Conservation (phyloP, 1,284 basidiomycete species). For the Melampsora occidentalis region DNA sequence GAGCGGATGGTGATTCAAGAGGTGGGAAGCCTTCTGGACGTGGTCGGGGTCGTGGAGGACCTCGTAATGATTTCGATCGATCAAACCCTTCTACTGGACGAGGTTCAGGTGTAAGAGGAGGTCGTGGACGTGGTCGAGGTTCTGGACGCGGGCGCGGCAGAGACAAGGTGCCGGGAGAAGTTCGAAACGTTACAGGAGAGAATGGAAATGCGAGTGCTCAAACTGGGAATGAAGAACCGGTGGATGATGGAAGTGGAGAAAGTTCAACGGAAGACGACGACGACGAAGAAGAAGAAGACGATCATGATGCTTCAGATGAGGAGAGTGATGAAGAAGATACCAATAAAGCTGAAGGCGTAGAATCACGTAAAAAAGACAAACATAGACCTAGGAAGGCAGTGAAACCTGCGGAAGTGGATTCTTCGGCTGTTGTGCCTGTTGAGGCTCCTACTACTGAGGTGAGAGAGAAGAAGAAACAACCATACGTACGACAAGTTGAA, state of each 20-base stretch:
- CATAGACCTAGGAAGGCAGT: neutral
- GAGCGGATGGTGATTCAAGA: neutral
- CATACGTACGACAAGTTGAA: slow-evolving; percentile 39
- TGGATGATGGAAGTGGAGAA: slow-evolving; percentile 6
- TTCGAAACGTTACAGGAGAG: slow-evolving; percentile 10
- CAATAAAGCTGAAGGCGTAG: slow-evolving; percentile 7
- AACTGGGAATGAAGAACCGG: neutral
- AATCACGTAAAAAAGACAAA: neutral
- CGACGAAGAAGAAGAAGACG: slow-evolving; percentile 1
- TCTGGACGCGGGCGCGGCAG: neutral
- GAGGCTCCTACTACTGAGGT: neutral
- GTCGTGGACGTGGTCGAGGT: slow-evolving; percentile 15
- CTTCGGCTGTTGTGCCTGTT: neutral
- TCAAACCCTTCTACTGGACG: neutral
- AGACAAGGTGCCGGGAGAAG: neutral
- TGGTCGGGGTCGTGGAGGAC: neutral
- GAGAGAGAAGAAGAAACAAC: slow-evolving; percentile 24
- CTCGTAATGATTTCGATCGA: neutral
- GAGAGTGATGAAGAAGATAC: neutral
- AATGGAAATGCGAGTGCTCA: neutral
- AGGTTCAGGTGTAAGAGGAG: neutral
- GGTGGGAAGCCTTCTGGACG: neutral
- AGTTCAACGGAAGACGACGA: slow-evolving; percentile 12
- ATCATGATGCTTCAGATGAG: neutral
- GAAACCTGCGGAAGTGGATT: neutral